Conservation (phyloP, 2,329 filamentous ascomycete species). For the Colletotrichum chrysophilum region DNA sequence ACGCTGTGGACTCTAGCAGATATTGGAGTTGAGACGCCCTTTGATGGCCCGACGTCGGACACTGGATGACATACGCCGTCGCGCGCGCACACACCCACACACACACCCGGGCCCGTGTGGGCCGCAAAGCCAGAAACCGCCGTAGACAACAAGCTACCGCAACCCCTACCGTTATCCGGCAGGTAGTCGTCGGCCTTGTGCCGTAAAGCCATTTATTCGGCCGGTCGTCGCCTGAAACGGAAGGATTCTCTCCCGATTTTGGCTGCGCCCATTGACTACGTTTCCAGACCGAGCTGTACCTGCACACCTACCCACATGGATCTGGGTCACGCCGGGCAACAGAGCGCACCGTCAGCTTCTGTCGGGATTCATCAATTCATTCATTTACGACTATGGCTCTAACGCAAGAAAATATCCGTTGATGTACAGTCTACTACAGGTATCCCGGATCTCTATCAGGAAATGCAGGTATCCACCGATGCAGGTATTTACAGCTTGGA, state of each 20-base stretch:
- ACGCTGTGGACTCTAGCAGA: neutral
- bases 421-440: slow-evolving; percentile 25
- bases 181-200: too few relatives aligned
- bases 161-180: too few relatives aligned
- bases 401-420: slow-evolving; percentile 21
- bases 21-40: neutral
- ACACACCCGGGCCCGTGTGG: neutral
- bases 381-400: slow-evolving; percentile 19
- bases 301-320: too few relatives aligned
- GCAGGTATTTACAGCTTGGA: slow-evolving; percentile 57
- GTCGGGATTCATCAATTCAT: slow-evolving; percentile 20
- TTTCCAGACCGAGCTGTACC: too few relatives aligned
- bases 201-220: too few relatives aligned
- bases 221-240: too few relatives aligned
- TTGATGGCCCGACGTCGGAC: neutral
- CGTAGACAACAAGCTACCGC: neutral
- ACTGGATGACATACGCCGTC: neutral
- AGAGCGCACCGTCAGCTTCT: neutral
- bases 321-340: too few relatives aligned
- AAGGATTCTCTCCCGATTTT: too few relatives aligned
- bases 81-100: too few relatives aligned
- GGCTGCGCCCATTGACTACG: too few relatives aligned
- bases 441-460: slow-evolving; percentile 4
- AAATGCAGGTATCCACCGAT: slow-evolving; percentile 42
- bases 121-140: neutral